These are phyloP conservation scores for Trichoderma arundinaceum DNA, from an alignment of 2,329 filamentous ascomycete species.

Conservation along the genomic window DNA sequence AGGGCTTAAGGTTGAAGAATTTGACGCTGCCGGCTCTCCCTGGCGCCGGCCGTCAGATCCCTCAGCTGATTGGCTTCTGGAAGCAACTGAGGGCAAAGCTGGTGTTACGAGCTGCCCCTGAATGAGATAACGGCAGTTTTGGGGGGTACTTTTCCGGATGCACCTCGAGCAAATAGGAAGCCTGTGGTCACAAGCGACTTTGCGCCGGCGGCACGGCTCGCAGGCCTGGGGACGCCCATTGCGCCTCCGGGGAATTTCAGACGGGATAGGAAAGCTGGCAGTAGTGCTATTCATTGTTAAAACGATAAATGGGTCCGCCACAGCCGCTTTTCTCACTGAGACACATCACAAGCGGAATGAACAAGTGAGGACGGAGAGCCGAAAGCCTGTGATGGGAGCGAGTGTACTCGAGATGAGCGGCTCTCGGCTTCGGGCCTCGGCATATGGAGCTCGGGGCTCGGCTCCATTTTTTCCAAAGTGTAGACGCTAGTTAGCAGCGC, in stretches of 20 bases:
- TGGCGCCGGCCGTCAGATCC: neutral
- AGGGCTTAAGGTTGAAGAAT: neutral
- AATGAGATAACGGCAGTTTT: constrained; percentile 25
- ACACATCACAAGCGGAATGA: neutral
- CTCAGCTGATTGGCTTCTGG: constrained; percentile 8
- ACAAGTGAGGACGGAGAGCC: constrained; percentile 6
- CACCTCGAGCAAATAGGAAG: constrained; percentile 30
- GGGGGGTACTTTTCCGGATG: constrained; percentile 15
- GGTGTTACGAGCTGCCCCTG: constrained; percentile 22
- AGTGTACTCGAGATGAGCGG: neutral
- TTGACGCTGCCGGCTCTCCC: constrained; percentile 1
- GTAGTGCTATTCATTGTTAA: neutral
- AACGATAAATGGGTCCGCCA: constrained; percentile 4
- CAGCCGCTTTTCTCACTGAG: neutral
- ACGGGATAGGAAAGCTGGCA: neutral
- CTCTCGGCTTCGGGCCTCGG: constrained; percentile 24
- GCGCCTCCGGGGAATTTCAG: constrained; percentile 18
- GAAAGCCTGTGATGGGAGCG: constrained; percentile 4
- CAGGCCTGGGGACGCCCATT: constrained; percentile 29
- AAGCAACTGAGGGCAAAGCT: neutral
- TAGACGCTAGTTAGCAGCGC: neutral
- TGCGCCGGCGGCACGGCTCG: constrained; percentile 28
- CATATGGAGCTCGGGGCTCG: neutral
- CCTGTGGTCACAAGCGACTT: constrained; percentile 30
- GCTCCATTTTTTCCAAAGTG: neutral